Evolutionary conservation across 2,329 filamentous ascomycete genomes (phyloP).

Genomic region (Botrytis elliptica): DNA sequence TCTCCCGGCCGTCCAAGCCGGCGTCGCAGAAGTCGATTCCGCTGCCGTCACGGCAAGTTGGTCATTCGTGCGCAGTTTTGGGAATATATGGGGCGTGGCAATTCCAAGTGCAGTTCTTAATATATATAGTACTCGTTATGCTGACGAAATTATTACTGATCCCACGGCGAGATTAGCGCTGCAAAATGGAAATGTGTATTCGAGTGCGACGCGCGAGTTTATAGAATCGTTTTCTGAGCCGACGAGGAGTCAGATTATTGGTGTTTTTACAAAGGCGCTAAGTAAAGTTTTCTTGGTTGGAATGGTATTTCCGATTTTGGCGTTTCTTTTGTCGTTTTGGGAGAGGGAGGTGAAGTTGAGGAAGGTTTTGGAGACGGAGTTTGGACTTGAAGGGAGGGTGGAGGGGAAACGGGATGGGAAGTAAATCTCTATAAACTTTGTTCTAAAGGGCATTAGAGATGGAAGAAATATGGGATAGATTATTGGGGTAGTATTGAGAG

Average conservation of each 20-base stretch:
- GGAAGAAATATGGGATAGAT: too few relatives aligned
- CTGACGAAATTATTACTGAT: not conserved
- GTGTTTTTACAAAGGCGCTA: not conserved
- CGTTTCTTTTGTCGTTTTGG: constrained; percentile 3
- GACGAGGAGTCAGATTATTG: not conserved
- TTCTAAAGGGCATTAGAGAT: too few relatives aligned
- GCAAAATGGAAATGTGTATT: not conserved
- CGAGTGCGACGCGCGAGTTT: not conserved
- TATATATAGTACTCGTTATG: not conserved
- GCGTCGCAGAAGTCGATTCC: constrained; percentile 19
- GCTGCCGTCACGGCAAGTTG: constrained; percentile 20
- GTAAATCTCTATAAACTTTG: too few relatives aligned
- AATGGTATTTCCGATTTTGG: not conserved
- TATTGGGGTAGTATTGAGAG: too few relatives aligned
- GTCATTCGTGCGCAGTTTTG: constrained; percentile 23
- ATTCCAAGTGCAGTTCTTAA: not conserved
- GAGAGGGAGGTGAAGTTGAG: constrained; percentile 12
- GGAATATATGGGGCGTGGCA: constrained; percentile 21
- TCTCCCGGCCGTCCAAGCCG: constrained; percentile 46
- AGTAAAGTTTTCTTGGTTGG: not conserved
- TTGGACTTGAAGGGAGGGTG: constrained; percentile 1
- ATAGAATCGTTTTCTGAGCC: not conserved
- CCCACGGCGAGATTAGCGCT: not conserved
- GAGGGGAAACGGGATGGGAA: too few relatives aligned
- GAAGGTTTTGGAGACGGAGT: constrained; percentile 14